Percentiles rank a stretch among this genome's conserved stretches.
Evolutionary conservation across 371 early-diverging fungal species (phyloP).

Genomic region (Apophysomyces variabilis): DNA sequence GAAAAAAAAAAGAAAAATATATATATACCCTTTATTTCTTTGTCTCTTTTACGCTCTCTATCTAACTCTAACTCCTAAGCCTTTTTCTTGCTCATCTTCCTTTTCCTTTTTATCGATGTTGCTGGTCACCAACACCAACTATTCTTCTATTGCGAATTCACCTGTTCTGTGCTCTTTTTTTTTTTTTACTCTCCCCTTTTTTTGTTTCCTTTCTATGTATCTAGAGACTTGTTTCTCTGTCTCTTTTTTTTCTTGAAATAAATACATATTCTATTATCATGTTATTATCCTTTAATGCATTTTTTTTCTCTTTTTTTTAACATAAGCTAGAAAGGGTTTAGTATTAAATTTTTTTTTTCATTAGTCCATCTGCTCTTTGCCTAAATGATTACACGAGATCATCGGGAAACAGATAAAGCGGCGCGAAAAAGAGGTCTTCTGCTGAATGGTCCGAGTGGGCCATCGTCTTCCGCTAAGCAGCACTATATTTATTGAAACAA

Average conservation of each 20-base stretch:
- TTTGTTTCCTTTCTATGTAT: neutral
- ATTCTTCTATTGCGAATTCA: neutral
- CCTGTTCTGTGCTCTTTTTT: neutral
- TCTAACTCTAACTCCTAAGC: neutral
- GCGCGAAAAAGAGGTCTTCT: too few species aligned
- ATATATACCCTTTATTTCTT: neutral
- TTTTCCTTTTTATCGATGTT: conserved; percentile 9
- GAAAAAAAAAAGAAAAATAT: neutral
- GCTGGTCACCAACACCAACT: neutral
- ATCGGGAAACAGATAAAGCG: too few species aligned
- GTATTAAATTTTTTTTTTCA: too few species aligned
- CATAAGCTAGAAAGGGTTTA: too few species aligned
- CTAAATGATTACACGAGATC: too few species aligned
- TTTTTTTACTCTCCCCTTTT: neutral
- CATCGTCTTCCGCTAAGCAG: too few species aligned
- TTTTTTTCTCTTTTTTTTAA: too few species aligned
- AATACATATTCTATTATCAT: too few species aligned
- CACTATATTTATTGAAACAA: too few species aligned
- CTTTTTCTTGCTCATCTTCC: neutral
- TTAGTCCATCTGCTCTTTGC: too few species aligned
- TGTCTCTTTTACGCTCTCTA: conserved; percentile 2
- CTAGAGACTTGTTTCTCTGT: neutral
- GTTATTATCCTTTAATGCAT: too few species aligned
- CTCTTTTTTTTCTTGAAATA: neutral
- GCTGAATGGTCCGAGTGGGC: too few species aligned